These are phyloP conservation scores for Flaveria ramosissima DNA, from an alignment of 129 eudicot genomes.

Conservation along the genomic window DNA sequence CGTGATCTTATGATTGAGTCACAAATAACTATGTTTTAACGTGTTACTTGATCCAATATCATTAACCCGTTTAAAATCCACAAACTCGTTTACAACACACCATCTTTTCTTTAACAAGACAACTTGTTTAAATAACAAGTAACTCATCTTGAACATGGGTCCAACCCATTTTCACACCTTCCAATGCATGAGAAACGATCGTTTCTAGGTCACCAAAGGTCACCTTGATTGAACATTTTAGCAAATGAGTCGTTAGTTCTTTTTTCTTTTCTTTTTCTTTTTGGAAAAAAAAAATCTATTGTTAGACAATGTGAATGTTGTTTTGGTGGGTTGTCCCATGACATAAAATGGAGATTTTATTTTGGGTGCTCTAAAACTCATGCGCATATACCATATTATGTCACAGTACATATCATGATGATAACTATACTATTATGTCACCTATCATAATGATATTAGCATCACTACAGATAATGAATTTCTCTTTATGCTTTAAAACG, in stretches of 20 bases:
- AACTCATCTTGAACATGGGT: no score
- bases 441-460: not conserved
- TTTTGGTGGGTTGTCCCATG: not conserved
- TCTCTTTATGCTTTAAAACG: not conserved
- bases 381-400: not conserved
- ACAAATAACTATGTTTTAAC: no score
- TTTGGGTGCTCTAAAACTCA: not conserved
- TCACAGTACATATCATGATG: not conserved
- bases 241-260: not conserved
- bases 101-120: no score
- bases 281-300: no score
- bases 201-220: not conserved
- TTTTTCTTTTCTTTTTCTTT: not conserved
- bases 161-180: no score
- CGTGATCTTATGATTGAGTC: no score
- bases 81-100: no score
- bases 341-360: not conserved
- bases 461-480: not conserved
- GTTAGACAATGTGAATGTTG: conserved; percentile 2
- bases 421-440: not conserved
- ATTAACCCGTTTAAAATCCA: no score
- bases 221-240: not conserved
- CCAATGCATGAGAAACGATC: not conserved
- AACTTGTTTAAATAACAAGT: no score
- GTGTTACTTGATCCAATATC: no score